Evolutionary conservation across 306 rosid genomes (phyloP).

Genomic region (Argentina anserina): DNA sequence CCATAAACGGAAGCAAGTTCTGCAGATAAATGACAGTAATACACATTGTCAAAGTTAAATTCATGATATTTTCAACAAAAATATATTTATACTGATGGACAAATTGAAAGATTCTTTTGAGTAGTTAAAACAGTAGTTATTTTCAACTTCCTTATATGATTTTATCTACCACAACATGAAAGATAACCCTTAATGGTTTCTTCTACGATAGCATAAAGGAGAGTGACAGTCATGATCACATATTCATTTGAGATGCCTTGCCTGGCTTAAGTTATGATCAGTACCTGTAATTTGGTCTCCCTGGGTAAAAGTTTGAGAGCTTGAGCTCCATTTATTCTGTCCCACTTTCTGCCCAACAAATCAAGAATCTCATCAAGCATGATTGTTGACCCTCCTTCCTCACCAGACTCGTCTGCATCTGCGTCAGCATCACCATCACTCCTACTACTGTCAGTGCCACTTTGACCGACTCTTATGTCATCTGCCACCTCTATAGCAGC

Average conservation of each 20-base stretch:
- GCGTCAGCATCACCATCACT: constrained; percentile 82
- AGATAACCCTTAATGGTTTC: background rate
- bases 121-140: too few relatives aligned
- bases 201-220: background rate
- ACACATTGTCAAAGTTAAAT: background rate
- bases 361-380: constrained; percentile 92
- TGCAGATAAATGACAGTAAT: constrained; percentile 38
- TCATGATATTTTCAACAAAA: constrained; percentile 11
- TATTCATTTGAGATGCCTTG: background rate
- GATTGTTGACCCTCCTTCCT: constrained; percentile 59
- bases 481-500: constrained; percentile 95
- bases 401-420: constrained; percentile 39
- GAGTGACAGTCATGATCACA: background rate
- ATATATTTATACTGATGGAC: background rate
- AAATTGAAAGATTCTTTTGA: background rate
- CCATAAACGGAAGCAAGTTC: constrained; percentile 90
- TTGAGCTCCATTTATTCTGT: constrained; percentile 92
- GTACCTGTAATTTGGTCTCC: constrained; percentile 93
- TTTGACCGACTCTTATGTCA: constrained; percentile 54
- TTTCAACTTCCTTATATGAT: too few relatives aligned
- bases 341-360: constrained; percentile 88
- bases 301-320: constrained; percentile 91
- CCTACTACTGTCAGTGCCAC: constrained; percentile 79
- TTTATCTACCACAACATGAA: background rate
- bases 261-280: constrained; percentile 3